A percentile compares a stretch with the other conserved stretches of the same genome.
Conservation (phyloP, 176 grass and related monocot genomes). For the Neostapfia colusana region DNA sequence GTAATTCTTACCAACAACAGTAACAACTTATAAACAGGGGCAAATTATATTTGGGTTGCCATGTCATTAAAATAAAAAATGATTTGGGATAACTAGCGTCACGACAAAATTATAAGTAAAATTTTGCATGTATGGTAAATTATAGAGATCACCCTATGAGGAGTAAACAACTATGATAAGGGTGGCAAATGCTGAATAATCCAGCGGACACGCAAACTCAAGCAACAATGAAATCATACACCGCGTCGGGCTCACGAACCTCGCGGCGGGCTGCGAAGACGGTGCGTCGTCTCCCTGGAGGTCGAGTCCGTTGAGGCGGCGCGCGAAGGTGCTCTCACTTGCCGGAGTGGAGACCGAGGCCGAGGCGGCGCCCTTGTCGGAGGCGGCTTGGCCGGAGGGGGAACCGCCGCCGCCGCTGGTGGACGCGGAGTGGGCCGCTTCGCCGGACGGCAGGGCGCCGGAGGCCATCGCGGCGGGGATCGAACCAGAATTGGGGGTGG, state of each 20-base stretch:
- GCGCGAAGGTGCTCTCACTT: constrained; percentile 68
- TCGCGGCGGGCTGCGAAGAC: constrained; percentile 58
- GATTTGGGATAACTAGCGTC: no score
- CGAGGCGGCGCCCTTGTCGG: constrained; percentile 40
- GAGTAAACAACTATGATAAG: no score
- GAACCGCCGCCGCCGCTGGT: constrained; percentile 40
- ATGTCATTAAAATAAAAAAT: no score
- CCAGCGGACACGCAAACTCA: constrained; percentile 18
- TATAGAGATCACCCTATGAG: no score
- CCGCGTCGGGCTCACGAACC: constrained; percentile 44
- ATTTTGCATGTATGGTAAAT: no score
- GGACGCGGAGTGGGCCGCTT: constrained; percentile 49
- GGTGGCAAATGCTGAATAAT: no score
- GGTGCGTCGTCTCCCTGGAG: constrained; percentile 69
- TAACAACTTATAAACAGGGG: no score
- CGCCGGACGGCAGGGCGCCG: constrained; percentile 44
- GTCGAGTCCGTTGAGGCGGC: constrained; percentile 65
- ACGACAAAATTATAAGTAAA: no score
- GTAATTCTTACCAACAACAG: no score
- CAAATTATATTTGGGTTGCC: no score
- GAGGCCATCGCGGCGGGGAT: constrained; percentile 44
- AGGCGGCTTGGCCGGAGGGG: constrained; percentile 41
- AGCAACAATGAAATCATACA: constrained; percentile 12
- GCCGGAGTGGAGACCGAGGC: constrained; percentile 66
- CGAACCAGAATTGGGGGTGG: constrained; percentile 26